Evolutionary conservation across 2,329 filamentous ascomycete genomes (phyloP).

Genomic region (Trichoderma sp.): DNA sequence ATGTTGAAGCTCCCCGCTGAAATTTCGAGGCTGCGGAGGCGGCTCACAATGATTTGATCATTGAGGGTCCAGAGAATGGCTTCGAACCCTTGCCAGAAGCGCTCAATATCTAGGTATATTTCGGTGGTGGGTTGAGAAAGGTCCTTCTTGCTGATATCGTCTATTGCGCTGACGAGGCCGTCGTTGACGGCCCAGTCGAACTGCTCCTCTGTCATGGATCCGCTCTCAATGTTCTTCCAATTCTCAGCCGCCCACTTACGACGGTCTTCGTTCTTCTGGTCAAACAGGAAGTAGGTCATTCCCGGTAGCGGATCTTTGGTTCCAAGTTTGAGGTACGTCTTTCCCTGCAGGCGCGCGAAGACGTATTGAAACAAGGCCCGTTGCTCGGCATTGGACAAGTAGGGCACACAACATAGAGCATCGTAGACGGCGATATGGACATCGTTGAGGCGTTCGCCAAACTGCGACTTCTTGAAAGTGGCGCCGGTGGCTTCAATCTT

Average conservation of each 20-base stretch:
- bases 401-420: constrained; percentile 77
- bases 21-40: constrained; percentile 73
- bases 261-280: constrained; percentile 54
- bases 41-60: constrained; percentile 70
- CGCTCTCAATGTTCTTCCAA: constrained; percentile 50
- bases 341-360: constrained; percentile 70
- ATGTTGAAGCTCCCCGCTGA: constrained; percentile 58
- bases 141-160: constrained; percentile 54
- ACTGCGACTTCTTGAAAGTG: constrained; percentile 45
- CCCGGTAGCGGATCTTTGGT: constrained; percentile 72
- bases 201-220: constrained; percentile 62
- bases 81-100: constrained; percentile 76
- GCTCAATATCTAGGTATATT: constrained; percentile 51
- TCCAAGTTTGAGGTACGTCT: constrained; percentile 72
- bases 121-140: constrained; percentile 32
- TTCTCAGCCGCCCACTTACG: constrained; percentile 39
- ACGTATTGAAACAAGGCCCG: constrained; percentile 70
- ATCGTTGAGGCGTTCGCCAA: constrained; percentile 48
- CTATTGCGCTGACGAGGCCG: constrained; percentile 64
- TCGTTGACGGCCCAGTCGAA: constrained; percentile 87
- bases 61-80: constrained; percentile 72
- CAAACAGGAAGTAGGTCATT: constrained; percentile 80
- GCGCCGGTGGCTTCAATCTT: constrained; percentile 48
- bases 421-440: constrained; percentile 83
- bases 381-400: constrained; percentile 58